Conservation (phyloP, 2,329 filamentous ascomycete species). For the Paradendryphiella salina region DNA sequence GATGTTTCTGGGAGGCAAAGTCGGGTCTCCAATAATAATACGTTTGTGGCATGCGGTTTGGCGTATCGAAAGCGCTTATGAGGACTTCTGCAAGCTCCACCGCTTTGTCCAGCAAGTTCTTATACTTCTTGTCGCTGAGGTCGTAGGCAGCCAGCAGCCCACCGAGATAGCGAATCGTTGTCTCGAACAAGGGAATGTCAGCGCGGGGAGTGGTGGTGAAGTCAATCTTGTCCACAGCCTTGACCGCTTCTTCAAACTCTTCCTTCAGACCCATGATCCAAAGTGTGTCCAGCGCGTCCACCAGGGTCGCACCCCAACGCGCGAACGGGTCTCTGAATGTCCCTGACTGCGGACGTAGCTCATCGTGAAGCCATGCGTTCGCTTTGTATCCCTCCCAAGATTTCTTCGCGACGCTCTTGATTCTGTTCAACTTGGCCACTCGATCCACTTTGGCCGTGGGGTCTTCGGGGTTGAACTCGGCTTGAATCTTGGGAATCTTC, state of each 20-base stretch:
- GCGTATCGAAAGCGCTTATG: constrained; percentile 69
- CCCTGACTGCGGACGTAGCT: constrained; percentile 73
- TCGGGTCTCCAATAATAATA: constrained; percentile 60
- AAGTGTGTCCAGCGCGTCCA: constrained; percentile 73
- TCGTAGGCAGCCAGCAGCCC: constrained; percentile 72
- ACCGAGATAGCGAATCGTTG: constrained; percentile 71
- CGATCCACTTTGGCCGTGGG: constrained; percentile 57
- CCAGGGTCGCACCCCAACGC: constrained; percentile 85
- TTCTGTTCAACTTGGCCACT: constrained; percentile 63
- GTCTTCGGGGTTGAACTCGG: constrained; percentile 69
- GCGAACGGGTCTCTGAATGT: constrained; percentile 78
- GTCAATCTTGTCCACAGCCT: constrained; percentile 62
- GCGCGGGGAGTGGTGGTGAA: constrained; percentile 58
- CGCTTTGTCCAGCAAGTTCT: constrained; percentile 63
- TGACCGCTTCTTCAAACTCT: constrained; percentile 67
- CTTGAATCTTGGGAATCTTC: constrained; percentile 75
- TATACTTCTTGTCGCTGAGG: constrained; percentile 59
- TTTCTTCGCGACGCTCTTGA: constrained; percentile 74
- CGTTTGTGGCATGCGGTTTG: constrained; percentile 66
- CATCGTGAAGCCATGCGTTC: constrained; percentile 83
- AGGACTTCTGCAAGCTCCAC: constrained; percentile 66
- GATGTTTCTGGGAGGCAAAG: constrained; percentile 45
- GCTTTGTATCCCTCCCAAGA: constrained; percentile 82
- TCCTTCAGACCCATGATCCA: constrained; percentile 71
- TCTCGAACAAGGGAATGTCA: constrained; percentile 70